A percentile compares a stretch with the other conserved stretches of the same genome.
phyloP scores from a whole-genome alignment of 768 basidiomycete genomes.

The Pholiota molesta region DNA sequence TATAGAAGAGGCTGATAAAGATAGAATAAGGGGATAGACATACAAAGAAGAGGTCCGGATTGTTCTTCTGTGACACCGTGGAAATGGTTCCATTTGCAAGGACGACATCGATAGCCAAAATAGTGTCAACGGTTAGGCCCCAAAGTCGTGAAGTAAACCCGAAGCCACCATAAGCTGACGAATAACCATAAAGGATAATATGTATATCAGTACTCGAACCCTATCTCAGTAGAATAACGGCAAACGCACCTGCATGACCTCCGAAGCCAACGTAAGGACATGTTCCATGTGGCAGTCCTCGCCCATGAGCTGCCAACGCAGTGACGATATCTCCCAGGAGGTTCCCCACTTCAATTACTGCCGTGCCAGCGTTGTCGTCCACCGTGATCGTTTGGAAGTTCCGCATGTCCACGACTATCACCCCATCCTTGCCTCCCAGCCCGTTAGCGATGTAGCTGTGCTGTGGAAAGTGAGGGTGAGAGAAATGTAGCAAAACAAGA shows the following conservation, averaged over 20 bases:
- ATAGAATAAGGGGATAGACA: constrained; percentile 17
- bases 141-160: constrained; percentile 52
- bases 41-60: constrained; percentile 59
- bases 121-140: constrained; percentile 53
- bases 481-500: constrained; percentile 4
- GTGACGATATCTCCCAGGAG: constrained; percentile 49
- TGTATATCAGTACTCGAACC: background rate
- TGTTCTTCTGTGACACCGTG: constrained; percentile 35
- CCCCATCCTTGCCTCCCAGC: constrained; percentile 46
- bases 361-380: constrained; percentile 33
- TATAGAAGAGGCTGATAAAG: too few relatives aligned
- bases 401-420: constrained; percentile 48
- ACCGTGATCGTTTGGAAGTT: constrained; percentile 43
- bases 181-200: too few relatives aligned
- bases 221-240: background rate
- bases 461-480: constrained; percentile 19
- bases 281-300: constrained; percentile 55
- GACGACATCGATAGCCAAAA: constrained; percentile 43
- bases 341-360: constrained; percentile 45
- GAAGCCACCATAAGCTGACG: constrained; percentile 47
- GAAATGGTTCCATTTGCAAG: constrained; percentile 48
- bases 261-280: constrained; percentile 57
- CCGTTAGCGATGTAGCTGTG: constrained; percentile 56
- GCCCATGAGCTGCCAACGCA: constrained; percentile 38
- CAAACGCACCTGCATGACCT: constrained; percentile 43